Evolutionary conservation across 2,329 filamentous ascomycete genomes (phyloP).

Genomic region (Endocalyx cinctus): DNA sequence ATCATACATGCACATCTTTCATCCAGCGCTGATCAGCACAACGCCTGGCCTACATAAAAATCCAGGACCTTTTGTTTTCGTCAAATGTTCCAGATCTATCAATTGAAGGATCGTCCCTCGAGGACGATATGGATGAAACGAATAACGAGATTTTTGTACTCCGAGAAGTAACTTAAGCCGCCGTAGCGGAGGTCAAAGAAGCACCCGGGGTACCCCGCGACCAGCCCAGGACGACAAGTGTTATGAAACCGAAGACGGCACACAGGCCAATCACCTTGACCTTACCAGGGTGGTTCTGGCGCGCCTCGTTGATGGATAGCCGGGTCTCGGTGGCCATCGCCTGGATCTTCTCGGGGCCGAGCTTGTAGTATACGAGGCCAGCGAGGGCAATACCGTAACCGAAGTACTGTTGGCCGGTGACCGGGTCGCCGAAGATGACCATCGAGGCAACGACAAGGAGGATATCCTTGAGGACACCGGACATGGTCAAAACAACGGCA

Average conservation of each 20-base stretch:
- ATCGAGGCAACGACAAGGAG: conserved; percentile 65
- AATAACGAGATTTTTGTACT: too few relatives aligned
- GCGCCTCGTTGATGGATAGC: conserved; percentile 13
- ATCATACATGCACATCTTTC: too few relatives aligned
- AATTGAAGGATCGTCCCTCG: too few relatives aligned
- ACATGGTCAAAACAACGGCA: conserved; percentile 66
- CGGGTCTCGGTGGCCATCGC: conserved; percentile 17
- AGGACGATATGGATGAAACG: too few relatives aligned
- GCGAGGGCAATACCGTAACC: conserved; percentile 59
- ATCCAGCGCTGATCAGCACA: too few relatives aligned
- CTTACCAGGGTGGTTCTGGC: conserved; percentile 16
- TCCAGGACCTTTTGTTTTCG: too few relatives aligned
- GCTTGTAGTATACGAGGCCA: conserved; percentile 26
- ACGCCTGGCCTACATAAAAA: too few relatives aligned
- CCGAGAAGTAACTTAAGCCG: too few relatives aligned
- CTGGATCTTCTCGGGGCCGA: conserved; percentile 22
- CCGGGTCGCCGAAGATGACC: conserved; percentile 61
- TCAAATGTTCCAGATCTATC: too few relatives aligned
- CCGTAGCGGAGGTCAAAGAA: conserved; percentile 10
- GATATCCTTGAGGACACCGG: conserved; percentile 69
- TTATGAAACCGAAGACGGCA: conserved; percentile 12
- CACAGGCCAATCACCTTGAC: conserved; percentile 17
- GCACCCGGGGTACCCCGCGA: conserved; percentile 12
- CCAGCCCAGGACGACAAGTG: conserved; percentile 14
- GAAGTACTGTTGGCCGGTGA: conserved; percentile 62